phyloP scores from a whole-genome alignment of 1,284 basidiomycete genomes.

The Malassezia pachydermatis region DNA sequence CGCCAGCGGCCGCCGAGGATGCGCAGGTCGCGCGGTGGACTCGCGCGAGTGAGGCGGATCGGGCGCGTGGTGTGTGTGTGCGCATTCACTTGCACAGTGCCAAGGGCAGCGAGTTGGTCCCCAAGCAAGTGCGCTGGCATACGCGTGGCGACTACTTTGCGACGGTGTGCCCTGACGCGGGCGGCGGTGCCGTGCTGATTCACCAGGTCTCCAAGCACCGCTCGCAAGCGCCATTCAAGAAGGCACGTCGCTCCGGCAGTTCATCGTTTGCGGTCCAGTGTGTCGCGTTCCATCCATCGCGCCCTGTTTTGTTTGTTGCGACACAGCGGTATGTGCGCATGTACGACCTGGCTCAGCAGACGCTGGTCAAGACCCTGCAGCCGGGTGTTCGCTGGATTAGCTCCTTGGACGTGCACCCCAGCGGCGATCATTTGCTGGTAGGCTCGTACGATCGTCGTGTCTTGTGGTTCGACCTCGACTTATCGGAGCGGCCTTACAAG shows the following conservation, averaged over 20 bases:
- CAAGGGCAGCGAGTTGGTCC: slow-evolving; percentile 45
- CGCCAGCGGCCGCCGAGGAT: slow-evolving; percentile 42
- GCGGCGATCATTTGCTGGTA: slow-evolving; percentile 77
- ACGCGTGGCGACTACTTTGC: slow-evolving; percentile 89
- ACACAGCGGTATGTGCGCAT: slow-evolving; percentile 92
- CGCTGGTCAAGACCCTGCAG: slow-evolving; percentile 77
- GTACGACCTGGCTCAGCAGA: slow-evolving; percentile 89
- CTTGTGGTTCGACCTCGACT: slow-evolving; percentile 96
- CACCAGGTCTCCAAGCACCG: slow-evolving; percentile 87
- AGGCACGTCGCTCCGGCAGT: slow-evolving; percentile 62
- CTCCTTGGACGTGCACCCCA: slow-evolving; percentile 83
- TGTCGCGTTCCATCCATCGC: slow-evolving; percentile 84
- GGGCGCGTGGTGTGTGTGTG: slow-evolving; percentile 52
- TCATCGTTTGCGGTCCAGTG: slow-evolving; percentile 59
- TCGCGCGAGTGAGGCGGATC: slow-evolving; percentile 51
- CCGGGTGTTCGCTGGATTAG: slow-evolving; percentile 96
- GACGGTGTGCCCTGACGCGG: slow-evolving; percentile 56
- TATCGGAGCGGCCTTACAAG: slow-evolving; percentile 91
- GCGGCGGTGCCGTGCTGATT: slow-evolving; percentile 69
- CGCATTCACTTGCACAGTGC: slow-evolving; percentile 24
- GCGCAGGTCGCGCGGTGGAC: slow-evolving; percentile 52
- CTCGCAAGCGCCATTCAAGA: slow-evolving; percentile 94
- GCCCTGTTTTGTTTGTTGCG: slow-evolving; percentile 95
- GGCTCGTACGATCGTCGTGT: slow-evolving; percentile 95
- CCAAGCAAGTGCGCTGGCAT: slow-evolving; percentile 85